Evolutionary conservation across 2,329 filamentous ascomycete genomes (phyloP).

Genomic region (Neurospora sp.): DNA sequence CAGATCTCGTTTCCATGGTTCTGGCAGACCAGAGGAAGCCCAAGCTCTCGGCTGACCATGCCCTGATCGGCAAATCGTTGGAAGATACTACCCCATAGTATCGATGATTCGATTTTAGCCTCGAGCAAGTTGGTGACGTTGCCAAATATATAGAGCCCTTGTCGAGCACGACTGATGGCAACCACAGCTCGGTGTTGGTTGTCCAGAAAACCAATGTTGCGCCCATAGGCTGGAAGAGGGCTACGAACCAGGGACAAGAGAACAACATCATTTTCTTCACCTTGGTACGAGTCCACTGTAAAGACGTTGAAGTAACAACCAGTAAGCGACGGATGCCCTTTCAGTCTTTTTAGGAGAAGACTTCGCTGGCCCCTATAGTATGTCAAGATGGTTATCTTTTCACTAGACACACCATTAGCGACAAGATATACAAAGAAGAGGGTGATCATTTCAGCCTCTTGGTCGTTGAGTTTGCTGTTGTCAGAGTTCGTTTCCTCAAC

Average conservation of each 20-base stretch:
- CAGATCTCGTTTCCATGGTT: conserved; percentile 44
- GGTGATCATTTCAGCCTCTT: conserved; percentile 69
- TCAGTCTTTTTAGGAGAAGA: conserved; percentile 42
- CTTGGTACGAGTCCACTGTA: conserved; percentile 85
- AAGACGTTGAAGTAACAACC: conserved; percentile 46
- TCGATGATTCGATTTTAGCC: conserved; percentile 29
- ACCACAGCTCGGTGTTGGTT: conserved; percentile 51
- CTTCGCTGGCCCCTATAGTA: conserved; percentile 83
- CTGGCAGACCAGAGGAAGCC: conserved; percentile 53
- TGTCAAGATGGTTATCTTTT: conserved; percentile 68
- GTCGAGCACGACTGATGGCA: conserved; percentile 57
- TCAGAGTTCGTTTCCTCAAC: conserved; percentile 53
- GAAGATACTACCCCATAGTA: conserved; percentile 41
- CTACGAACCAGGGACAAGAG: conserved; percentile 73
- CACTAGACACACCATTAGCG: conserved; percentile 49
- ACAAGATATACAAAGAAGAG: conserved; percentile 63
- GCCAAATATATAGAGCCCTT: conserved; percentile 79
- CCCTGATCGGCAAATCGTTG: conserved; percentile 32
- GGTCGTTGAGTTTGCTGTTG: conserved; percentile 56
- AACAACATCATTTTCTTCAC: conserved; percentile 80
- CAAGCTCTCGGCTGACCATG: conserved; percentile 22
- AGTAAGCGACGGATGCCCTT: conserved; percentile 20
- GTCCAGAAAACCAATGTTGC: conserved; percentile 61
- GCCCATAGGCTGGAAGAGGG: conserved; percentile 33
- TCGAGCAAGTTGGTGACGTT: conserved; percentile 49